A percentile compares a stretch with the other conserved stretches of the same genome.
These are phyloP conservation scores for Porphyridium purpureum DNA, from an alignment of 23 red algal genomes.

Conservation along the genomic window DNA sequence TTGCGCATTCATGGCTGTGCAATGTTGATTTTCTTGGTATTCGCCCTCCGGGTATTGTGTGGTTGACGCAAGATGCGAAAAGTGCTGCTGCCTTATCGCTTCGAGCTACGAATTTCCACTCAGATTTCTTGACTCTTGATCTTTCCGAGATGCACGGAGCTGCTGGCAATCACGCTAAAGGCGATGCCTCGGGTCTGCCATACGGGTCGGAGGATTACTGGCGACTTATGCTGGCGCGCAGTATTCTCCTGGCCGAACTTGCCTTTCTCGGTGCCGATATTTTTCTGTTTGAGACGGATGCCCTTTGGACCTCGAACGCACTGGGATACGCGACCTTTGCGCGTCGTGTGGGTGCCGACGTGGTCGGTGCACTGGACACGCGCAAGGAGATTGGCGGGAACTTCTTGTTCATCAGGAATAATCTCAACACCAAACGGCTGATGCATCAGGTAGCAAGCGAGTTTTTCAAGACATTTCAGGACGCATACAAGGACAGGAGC, in stretches of 20 bases:
- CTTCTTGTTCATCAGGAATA: slow-evolving; percentile 26
- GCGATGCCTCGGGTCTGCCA: too few species aligned
- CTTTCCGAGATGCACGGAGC: slow-evolving; percentile 31
- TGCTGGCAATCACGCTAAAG: not conserved
- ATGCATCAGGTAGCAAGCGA: slow-evolving; percentile 6
- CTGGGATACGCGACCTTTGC: too few species aligned
- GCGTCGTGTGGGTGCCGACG: too few species aligned
- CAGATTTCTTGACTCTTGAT: too few species aligned
- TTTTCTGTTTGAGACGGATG: slow-evolving; percentile 63
- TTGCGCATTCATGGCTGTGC: slow-evolving; percentile 50
- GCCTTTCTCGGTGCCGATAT: slow-evolving; percentile 26
- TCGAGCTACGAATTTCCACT: too few species aligned
- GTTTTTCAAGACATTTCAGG: slow-evolving; percentile 13
- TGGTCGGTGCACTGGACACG: slow-evolving; percentile 41
- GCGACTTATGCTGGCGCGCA: slow-evolving; percentile 63
- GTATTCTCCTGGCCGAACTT: slow-evolving; percentile 26
- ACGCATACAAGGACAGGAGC: not conserved
- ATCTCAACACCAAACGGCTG: slow-evolving; percentile 12
- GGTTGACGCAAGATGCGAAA: slow-evolving; percentile 34
- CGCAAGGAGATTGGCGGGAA: slow-evolving; percentile 10
- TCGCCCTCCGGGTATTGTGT: slow-evolving; percentile 59
- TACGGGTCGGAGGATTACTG: slow-evolving; percentile 54
- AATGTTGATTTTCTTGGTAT: slow-evolving; percentile 41
- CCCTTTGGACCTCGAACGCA: too few species aligned
- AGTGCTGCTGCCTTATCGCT: slow-evolving; percentile 13